phyloP scores from a whole-genome alignment of 2,329 filamentous ascomycete species.

The Berkeleyomyces rouxiae region DNA sequence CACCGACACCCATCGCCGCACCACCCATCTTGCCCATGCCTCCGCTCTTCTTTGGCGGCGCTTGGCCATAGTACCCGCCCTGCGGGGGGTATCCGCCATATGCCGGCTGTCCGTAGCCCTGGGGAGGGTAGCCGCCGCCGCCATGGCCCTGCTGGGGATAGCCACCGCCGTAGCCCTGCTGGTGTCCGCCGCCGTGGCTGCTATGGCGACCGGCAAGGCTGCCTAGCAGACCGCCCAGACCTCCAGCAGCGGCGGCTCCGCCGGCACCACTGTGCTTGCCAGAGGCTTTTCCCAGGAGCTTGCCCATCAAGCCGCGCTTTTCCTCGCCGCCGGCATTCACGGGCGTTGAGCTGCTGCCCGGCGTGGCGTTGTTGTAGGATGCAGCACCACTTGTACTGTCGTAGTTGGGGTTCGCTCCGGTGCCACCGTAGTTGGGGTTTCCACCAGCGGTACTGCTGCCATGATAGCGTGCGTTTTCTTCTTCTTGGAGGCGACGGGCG shows the following conservation, averaged over 20 bases:
- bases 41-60: slow-evolving; percentile 28
- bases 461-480: slow-evolving; percentile 48
- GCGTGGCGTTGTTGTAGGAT: slow-evolving; percentile 1
- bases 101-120: slow-evolving; percentile 20
- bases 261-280: slow-evolving; percentile 22
- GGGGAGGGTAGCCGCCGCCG: slow-evolving; percentile 15
- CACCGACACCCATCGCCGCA: slow-evolving; percentile 62
- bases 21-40: slow-evolving; percentile 45
- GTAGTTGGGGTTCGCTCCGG: slow-evolving; percentile 1
- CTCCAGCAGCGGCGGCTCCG: slow-evolving; percentile 15
- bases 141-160: slow-evolving; percentile 20
- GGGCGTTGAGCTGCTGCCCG: slow-evolving; percentile 7
- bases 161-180: slow-evolving; percentile 17
- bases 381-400: slow-evolving; percentile 11
- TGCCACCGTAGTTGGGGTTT: slow-evolving; percentile 2
- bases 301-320: slow-evolving; percentile 34
- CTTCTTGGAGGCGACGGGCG: slow-evolving; percentile 63
- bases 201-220: slow-evolving; percentile 4
- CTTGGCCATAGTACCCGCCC: slow-evolving; percentile 22
- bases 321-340: slow-evolving; percentile 16
- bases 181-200: slow-evolving; percentile 19
- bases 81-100: slow-evolving; percentile 24
- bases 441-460: slow-evolving; percentile 23
- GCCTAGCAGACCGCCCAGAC: slow-evolving; percentile 13
- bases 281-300: slow-evolving; percentile 33